phyloP scores from a whole-genome alignment of 345 rosid genomes.

The Erysimum cheiranthoides region DNA sequence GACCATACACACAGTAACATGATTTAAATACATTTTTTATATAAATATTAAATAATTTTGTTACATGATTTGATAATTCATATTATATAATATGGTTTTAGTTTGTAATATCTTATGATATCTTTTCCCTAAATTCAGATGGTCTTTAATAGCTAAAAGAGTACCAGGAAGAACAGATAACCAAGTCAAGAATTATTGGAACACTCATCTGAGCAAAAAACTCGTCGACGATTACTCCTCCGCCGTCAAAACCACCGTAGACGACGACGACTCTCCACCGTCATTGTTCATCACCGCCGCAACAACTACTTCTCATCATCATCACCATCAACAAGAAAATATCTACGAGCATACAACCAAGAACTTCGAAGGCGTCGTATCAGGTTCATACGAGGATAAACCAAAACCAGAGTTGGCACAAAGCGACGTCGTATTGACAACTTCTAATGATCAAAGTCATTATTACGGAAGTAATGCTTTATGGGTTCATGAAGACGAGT shows the following conservation, averaged over 20 bases:
- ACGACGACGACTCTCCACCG: conserved; percentile 22
- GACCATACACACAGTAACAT: too few relatives aligned
- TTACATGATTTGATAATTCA: too few relatives aligned
- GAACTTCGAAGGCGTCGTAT: conserved; percentile 2
- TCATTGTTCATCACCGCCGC: conserved; percentile 51
- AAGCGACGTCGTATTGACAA: background rate
- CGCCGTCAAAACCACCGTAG: conserved; percentile 19
- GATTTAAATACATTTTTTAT: too few relatives aligned
- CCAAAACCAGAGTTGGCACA: conserved; percentile 19
- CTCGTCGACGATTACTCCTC: conserved; percentile 38
- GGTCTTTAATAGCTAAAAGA: conserved; percentile 69
- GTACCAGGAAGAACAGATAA: conserved; percentile 70
- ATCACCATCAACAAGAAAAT: conserved; percentile 59
- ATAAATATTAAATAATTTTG: too few relatives aligned
- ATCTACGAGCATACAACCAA: conserved; percentile 39
- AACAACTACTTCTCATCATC: conserved; percentile 63
- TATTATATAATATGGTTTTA: background rate
- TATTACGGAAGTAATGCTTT: conserved; percentile 35
- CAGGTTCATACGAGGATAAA: conserved; percentile 9
- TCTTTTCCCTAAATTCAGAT: conserved; percentile 36
- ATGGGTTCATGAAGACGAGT: conserved; percentile 48
- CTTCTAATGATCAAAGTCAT: conserved; percentile 7
- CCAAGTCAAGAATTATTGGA: conserved; percentile 71
- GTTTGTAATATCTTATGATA: background rate
- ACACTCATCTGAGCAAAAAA: conserved; percentile 56